Base-by-base conservation (phyloP, 805 yeast species). In the Candida ipomoeae region DNA sequence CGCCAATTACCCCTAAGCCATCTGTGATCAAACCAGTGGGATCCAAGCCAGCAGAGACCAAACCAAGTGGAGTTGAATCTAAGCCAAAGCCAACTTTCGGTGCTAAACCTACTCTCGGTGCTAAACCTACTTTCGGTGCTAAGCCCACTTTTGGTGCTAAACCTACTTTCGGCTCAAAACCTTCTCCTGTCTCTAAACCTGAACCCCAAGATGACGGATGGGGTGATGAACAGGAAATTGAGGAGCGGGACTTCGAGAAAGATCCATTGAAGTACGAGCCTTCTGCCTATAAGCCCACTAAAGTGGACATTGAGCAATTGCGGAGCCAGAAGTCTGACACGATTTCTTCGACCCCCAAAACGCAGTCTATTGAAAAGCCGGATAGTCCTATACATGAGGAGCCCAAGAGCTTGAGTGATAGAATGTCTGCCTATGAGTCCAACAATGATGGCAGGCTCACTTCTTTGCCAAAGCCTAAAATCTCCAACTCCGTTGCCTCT, bases 211-310 rank as follows among this genome's bases (percentile, higher is more conserved):
- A 79, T 48, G 88, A 83, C 50, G 91, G 80, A 52, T 87, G 92
- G 90, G 88, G 81, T 51, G 87, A 81, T 48, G 87, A 82, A 58
- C 78, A 75, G 50, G 84, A 78, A 61, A 67, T 78, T 41, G 74
- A 78, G 61, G 83, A 74, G 50, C 70, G 84, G 60, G 84, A 81
- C 57, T 78, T 80, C 56, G 55, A 65, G 8, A 60, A 74, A 52
- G 70, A 73, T 47, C 84, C 84, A 15, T 69, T 81, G 55, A 74
- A 77, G 53, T 72, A 72, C 50, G 75, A 77, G 15, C 81, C 85
- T 21, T 74, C 85, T 17, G 80, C 88, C n/a, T 83, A 83, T 65
- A 78, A 76, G 62, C 87, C 87, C 14, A 78, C 85, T 34, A 81
- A 81, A 60, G 87, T 83, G 38, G 78, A 84, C 59, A 78, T 82